phyloP scores from a whole-genome alignment of 768 basidiomycete genomes.

The Astraeus odoratus region DNA sequence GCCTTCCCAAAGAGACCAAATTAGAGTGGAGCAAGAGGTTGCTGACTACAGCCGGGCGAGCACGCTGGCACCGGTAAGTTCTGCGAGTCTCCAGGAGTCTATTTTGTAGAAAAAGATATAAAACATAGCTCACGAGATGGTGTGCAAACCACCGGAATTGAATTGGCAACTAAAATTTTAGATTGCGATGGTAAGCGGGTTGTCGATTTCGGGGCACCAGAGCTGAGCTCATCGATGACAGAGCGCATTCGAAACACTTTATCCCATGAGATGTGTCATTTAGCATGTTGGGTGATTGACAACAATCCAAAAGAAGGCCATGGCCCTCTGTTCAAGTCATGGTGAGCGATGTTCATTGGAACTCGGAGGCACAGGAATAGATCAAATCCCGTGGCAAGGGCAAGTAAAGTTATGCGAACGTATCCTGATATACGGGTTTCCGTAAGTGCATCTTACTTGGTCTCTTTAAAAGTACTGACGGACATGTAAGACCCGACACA shows the following conservation, averaged over 20 bases:
- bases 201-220: background rate
- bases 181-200: slow-evolving; percentile 57
- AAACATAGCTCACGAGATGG: slow-evolving; percentile 47
- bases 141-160: slow-evolving; percentile 54
- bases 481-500: slow-evolving; percentile 50
- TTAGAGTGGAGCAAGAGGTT: slow-evolving; percentile 64
- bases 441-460: slow-evolving; percentile 30
- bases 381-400: slow-evolving; percentile 33
- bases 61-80: slow-evolving; percentile 53
- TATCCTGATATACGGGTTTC: slow-evolving; percentile 68
- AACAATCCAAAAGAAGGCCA: slow-evolving; percentile 64
- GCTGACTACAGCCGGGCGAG: slow-evolving; percentile 62
- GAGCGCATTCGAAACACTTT: slow-evolving; percentile 79
- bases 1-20: slow-evolving; percentile 46
- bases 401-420: slow-evolving; percentile 57
- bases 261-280: slow-evolving; percentile 89
- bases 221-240: slow-evolving; percentile 20
- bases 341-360: slow-evolving; percentile 29
- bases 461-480: background rate
- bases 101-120: slow-evolving; percentile 1
- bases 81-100: background rate
- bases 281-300: slow-evolving; percentile 82
- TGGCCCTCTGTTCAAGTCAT: slow-evolving; percentile 63
- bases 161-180: slow-evolving; percentile 77
- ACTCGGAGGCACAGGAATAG: background rate